Conservation (phyloP, 345 rosid species). For the Populus euphratica region DNA sequence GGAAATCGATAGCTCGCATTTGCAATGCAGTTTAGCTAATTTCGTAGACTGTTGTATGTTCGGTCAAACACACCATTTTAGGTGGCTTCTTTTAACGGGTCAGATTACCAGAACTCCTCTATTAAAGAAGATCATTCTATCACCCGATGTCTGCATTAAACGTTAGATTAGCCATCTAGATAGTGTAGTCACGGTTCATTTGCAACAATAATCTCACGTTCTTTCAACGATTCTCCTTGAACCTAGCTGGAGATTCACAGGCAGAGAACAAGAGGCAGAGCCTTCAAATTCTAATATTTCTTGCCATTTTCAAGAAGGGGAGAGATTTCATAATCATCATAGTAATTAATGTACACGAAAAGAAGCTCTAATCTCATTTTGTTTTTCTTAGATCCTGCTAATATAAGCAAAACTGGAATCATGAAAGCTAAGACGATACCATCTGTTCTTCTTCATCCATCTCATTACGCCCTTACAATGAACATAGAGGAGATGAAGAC, state of each 20-base stretch:
- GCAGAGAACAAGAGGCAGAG: neutral
- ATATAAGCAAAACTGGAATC: slow-evolving; percentile 17
- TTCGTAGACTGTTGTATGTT: neutral
- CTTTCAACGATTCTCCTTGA: neutral
- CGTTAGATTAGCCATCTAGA: neutral
- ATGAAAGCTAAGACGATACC: slow-evolving; percentile 2
- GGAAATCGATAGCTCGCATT: neutral
- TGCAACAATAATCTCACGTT: neutral
- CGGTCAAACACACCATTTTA: neutral
- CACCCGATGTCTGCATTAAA: neutral
- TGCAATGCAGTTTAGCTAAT: neutral
- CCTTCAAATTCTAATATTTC: neutral
- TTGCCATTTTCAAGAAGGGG: neutral
- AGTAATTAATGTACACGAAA: neutral
- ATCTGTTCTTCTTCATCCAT: slow-evolving; percentile 15
- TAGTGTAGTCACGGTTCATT: neutral
- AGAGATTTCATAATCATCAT: neutral
- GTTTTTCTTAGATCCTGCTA: slow-evolving; percentile 1
- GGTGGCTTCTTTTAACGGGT: neutral
- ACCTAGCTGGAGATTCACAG: neutral
- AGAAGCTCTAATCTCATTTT: neutral
- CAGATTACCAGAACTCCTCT: neutral
- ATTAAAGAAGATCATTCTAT: neutral
- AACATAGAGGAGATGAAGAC: slow-evolving; percentile 31
- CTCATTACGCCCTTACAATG: slow-evolving; percentile 15